Percentiles rank a stretch among this genome's conserved stretches.
Evolutionary conservation across 176 grass and related monocot genomes (phyloP).

Genomic region (Aegilops umbellulata): DNA sequence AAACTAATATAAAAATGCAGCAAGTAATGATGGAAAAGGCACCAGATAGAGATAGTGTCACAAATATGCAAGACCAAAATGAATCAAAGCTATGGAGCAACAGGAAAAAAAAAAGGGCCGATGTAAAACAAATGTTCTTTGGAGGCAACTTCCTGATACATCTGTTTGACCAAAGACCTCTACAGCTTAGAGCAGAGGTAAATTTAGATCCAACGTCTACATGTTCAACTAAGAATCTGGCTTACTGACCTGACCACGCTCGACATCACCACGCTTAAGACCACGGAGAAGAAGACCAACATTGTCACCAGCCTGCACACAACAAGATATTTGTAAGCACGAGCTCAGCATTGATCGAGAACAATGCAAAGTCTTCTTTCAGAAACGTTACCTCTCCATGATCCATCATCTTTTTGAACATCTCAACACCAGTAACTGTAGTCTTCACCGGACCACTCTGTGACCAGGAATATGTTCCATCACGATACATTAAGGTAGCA

Average conservation of each 20-base stretch:
- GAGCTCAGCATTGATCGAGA: neutral
- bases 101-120: neutral
- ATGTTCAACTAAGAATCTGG: neutral
- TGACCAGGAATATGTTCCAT: conserved; percentile 18
- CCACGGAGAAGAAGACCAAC: conserved; percentile 95
- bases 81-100: neutral
- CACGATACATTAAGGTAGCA: neutral
- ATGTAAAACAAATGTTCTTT: neutral
- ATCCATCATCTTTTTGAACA: conserved; percentile 99
- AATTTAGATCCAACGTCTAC: neutral
- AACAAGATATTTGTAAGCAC: neutral
- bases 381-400: conserved; percentile 70
- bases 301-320: conserved; percentile 84
- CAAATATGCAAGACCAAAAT: neutral
- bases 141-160: neutral
- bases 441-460: conserved; percentile 83
- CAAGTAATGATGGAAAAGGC: neutral
- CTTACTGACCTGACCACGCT: conserved; percentile 79
- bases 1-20: neutral
- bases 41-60: neutral
- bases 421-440: conserved; percentile 97
- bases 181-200: neutral
- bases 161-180: neutral
- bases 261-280: conserved; percentile 87
- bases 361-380: neutral